A percentile compares a stretch with the other conserved stretches of the same genome.
phyloP scores from a whole-genome alignment of 148 eudicot genomes.

The Euryodendron excelsum region DNA sequence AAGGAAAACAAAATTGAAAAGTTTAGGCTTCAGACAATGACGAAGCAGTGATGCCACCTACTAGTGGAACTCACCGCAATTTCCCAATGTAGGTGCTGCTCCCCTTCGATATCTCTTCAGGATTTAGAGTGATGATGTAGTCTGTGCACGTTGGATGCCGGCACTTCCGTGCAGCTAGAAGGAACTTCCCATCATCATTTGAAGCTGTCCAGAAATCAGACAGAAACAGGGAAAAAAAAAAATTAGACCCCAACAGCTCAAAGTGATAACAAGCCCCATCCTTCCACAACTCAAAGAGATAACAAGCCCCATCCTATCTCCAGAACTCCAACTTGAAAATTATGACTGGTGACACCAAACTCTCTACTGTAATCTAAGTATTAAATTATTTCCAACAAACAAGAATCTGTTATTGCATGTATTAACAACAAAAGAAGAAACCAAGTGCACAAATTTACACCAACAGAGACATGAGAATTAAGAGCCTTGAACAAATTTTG shows the following conservation, averaged over 20 bases:
- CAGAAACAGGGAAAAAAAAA: not conserved
- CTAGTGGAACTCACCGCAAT: slow-evolving; percentile 53
- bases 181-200: slow-evolving; percentile 80
- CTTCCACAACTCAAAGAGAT: too few relatives aligned
- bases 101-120: slow-evolving; percentile 63
- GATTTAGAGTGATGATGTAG: slow-evolving; percentile 65
- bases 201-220: slow-evolving; percentile 41
- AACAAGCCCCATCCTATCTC: too few relatives aligned
- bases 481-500: not conserved
- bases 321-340: not conserved
- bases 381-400: too few relatives aligned
- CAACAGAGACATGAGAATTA: not conserved
- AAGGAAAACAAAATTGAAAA: slow-evolving; percentile 2
- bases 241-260: not conserved
- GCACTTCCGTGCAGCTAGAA: slow-evolving; percentile 78
- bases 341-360: not conserved
- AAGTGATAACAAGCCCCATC: too few relatives aligned
- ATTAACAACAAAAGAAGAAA: too few relatives aligned
- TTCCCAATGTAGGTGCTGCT: slow-evolving; percentile 81
- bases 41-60: not conserved
- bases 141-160: slow-evolving; percentile 81
- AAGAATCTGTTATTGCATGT: too few relatives aligned
- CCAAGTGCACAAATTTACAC: too few relatives aligned
- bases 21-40: not conserved
- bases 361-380: too few relatives aligned